phyloP scores from a whole-genome alignment of 2,329 filamentous ascomycete species.

The Aspergillus jensenii region DNA sequence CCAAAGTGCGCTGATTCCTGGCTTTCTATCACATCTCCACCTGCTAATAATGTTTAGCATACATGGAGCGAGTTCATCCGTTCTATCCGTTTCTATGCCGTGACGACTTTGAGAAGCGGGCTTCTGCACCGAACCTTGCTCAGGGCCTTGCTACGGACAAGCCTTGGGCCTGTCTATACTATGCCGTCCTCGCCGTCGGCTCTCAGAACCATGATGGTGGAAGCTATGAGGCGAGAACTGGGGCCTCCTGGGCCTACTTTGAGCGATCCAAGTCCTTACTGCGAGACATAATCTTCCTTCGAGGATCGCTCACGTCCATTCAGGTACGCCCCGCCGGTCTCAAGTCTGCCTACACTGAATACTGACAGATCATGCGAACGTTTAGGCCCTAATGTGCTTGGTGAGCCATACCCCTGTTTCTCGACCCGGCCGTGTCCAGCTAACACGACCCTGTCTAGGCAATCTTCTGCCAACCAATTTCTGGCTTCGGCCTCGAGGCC shows the following conservation, averaged over 20 bases:
- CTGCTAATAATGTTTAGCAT: slow-evolving; percentile 24
- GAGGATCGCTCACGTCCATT: not conserved
- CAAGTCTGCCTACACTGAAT: too few relatives aligned
- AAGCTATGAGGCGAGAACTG: slow-evolving; percentile 39
- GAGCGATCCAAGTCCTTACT: slow-evolving; percentile 11
- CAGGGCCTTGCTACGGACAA: slow-evolving; percentile 53
- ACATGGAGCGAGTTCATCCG: slow-evolving; percentile 41
- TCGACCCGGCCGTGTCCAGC: not conserved
- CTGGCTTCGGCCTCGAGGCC: slow-evolving; percentile 37
- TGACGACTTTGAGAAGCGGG: slow-evolving; percentile 33
- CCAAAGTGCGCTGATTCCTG: not conserved
- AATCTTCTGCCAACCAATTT: slow-evolving; percentile 37
- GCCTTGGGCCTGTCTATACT: slow-evolving; percentile 44
- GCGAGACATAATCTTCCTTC: slow-evolving; percentile 21
- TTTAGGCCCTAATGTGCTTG: not conserved
- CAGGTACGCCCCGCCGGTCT: not conserved
- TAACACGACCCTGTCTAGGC: slow-evolving; percentile 21
- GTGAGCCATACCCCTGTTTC: not conserved
- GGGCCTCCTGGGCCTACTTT: slow-evolving; percentile 36
- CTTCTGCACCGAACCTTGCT: slow-evolving; percentile 50
- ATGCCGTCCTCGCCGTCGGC: slow-evolving; percentile 38
- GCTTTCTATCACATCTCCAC: not conserved
- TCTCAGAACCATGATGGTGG: slow-evolving; percentile 35
- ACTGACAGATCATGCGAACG: not conserved
- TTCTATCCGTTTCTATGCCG: slow-evolving; percentile 43